Evolutionary conservation across 108 stramenopile species (phyloP).

Genomic region (Cyclotella cryptica): DNA sequence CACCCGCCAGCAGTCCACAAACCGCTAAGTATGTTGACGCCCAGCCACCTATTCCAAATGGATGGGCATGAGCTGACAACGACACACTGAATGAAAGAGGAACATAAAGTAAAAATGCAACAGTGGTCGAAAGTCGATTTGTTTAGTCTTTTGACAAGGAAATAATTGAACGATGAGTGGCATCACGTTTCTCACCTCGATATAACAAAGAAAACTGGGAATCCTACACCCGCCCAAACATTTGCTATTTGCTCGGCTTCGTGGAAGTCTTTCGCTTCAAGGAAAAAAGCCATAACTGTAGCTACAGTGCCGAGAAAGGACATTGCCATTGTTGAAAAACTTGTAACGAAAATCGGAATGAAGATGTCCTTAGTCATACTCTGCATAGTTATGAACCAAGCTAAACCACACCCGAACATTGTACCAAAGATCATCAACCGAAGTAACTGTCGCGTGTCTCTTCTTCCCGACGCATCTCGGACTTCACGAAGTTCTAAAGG

Average conservation of each 20-base stretch:
- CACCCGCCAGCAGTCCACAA: slow-evolving; percentile 52
- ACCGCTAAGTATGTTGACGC: slow-evolving; percentile 75
- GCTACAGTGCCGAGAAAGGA: slow-evolving; percentile 79
- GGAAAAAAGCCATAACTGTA: slow-evolving; percentile 74
- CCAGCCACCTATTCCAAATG: slow-evolving; percentile 79
- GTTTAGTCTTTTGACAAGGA: no score
- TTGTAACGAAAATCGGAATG: slow-evolving; percentile 64
- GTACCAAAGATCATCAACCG: slow-evolving; percentile 83
- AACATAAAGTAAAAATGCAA: no score
- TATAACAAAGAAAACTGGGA: slow-evolving; percentile 66
- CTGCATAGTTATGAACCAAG: slow-evolving; percentile 82
- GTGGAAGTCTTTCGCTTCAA: slow-evolving; percentile 71
- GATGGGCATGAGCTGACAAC: slow-evolving; percentile 51
- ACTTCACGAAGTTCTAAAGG: slow-evolving; percentile 80
- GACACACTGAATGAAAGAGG: slow-evolving; percentile 15
- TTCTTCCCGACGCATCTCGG: slow-evolving; percentile 61
- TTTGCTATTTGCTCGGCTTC: slow-evolving; percentile 74
- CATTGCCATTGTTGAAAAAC: slow-evolving; percentile 68
- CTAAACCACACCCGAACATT: slow-evolving; percentile 80
- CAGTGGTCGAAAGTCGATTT: no score
- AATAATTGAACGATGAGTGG: no score
- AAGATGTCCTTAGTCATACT: slow-evolving; percentile 75
- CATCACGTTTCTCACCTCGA: slow-evolving; percentile 9
- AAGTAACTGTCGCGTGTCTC: slow-evolving; percentile 68
- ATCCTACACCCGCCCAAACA: slow-evolving; percentile 61